Conservation (phyloP, 352 stramenopile species). For the Nothophytophthora sp. region DNA sequence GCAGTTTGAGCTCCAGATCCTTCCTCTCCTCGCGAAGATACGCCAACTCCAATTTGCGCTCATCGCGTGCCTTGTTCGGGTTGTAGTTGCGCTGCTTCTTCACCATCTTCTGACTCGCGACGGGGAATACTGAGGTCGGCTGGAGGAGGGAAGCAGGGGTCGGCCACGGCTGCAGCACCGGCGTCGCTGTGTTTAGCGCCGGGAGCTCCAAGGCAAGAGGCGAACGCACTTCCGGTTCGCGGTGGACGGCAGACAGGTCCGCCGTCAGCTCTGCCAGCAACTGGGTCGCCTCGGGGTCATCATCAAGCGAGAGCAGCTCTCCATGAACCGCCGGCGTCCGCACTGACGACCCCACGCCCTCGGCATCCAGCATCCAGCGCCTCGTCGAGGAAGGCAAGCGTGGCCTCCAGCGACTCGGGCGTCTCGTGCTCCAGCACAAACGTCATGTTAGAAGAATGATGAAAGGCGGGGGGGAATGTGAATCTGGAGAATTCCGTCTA, state of each 20-base stretch:
- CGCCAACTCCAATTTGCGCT: slow-evolving; percentile 20
- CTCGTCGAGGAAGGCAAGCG: slow-evolving; percentile 19
- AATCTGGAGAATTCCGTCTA: neutral
- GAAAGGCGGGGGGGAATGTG: slow-evolving; percentile 10
- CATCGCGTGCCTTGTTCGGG: slow-evolving; percentile 29
- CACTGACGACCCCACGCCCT: too few relatives aligned
- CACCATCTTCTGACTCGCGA: neutral
- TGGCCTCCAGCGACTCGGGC: slow-evolving; percentile 16
- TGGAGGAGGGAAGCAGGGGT: neutral
- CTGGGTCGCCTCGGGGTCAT: slow-evolving; percentile 8
- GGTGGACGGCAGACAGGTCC: too few relatives aligned
- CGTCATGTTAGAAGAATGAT: slow-evolving; percentile 2
- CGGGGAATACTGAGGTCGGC: neutral
- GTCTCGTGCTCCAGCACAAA: slow-evolving; percentile 18
- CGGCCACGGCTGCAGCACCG: neutral
- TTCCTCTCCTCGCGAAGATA: slow-evolving; percentile 17
- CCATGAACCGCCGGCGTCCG: neutral
- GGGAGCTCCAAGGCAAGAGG: neutral
- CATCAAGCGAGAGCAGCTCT: neutral
- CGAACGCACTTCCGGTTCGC: neutral
- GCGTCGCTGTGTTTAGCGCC: neutral
- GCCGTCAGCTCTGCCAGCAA: slow-evolving; percentile 9
- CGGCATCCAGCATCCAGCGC: too few relatives aligned
- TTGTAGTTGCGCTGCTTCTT: slow-evolving; percentile 23
- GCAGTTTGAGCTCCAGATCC: slow-evolving; percentile 19